Conservation (phyloP, 1,284 basidiomycete species). For the Amylostereum areolatum region DNA sequence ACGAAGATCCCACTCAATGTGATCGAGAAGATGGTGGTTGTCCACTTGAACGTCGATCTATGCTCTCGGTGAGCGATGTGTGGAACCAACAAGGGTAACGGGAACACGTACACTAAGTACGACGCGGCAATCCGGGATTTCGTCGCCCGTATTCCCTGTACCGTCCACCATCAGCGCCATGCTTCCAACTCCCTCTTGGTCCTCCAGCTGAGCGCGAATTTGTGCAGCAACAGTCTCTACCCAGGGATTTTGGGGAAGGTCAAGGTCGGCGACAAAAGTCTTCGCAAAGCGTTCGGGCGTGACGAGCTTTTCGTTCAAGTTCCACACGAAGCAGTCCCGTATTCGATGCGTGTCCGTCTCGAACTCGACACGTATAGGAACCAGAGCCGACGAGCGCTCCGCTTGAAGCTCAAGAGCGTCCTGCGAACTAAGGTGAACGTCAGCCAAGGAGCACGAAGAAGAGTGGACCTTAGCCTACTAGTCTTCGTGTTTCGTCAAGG, state of each 20-base stretch:
- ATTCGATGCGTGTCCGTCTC: slow-evolving; percentile 90
- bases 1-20: slow-evolving; percentile 97
- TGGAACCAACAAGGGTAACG: slow-evolving; percentile 3
- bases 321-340: slow-evolving; percentile 97
- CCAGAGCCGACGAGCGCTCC: slow-evolving; percentile 58
- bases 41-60: slow-evolving; percentile 98
- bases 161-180: slow-evolving; percentile 39
- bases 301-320: slow-evolving; percentile 76
- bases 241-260: slow-evolving; percentile 65
- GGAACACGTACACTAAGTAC: slow-evolving; percentile 72
- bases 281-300: slow-evolving; percentile 81
- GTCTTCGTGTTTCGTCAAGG: slow-evolving; percentile 59
- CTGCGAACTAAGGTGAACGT: slow-evolving; percentile 42
- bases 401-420: slow-evolving; percentile 66
- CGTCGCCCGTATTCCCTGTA: slow-evolving; percentile 39
- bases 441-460: neutral
- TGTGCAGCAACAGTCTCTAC: slow-evolving; percentile 77
- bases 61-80: neutral
- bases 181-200: slow-evolving; percentile 76
- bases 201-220: slow-evolving; percentile 88
- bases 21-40: slow-evolving; percentile 85
- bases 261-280: slow-evolving; percentile 85
- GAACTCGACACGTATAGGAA: slow-evolving; percentile 93
- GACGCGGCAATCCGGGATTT: slow-evolving; percentile 81
- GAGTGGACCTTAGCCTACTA: slow-evolving; percentile 19